Base-by-base conservation (phyloP, 164 flowering plant genomes). In the Cinnamomum chago region DNA sequence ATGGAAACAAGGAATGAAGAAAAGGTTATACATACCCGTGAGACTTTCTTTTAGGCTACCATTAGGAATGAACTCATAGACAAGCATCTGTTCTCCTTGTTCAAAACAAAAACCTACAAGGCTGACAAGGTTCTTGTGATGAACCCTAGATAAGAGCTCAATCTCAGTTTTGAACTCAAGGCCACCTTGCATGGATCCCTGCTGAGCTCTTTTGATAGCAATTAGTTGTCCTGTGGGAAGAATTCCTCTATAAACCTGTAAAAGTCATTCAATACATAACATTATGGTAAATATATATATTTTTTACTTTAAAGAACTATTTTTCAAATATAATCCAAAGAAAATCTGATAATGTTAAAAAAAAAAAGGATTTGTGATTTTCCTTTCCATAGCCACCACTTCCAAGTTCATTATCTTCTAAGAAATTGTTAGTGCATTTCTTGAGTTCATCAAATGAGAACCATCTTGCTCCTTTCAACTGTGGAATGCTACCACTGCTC, bases 111-210 rank as follows among this genome's bases (percentile, higher is more conserved):
- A 87, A 15, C 94, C 94, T 10, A 90, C 70, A 13, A 90, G 90
- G 25, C 84, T 82, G 27, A 90, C 88, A 65, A 90, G 88, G 81
- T 90, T 90, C 81, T 86, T 90, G 86, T 90, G 94, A 80, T 90
- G 94, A 77, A 90, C 91, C 68, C 94, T 80, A 24, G 94, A 88
- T 40, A 90, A 86, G 86, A 90, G 72, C 77, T 90, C 91, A 25
- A 90, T 90, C 77, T 90, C 94, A 52, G 82, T 90, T 76, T 86
- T 90, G 83, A 90, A 90, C 81, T 90, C 94, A n/a, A 72, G 83
- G 22, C 86, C 94, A 10, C 94, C 94, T 67, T 90, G 94, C 86
- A 77, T 85, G 5, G 91, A 88, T 79, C 90, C 89, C 79, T 84
- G 88, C 81, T 87, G 88, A 70, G 91, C 91, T 81, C 91, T 84